Evolutionary conservation across 768 basidiomycete species (phyloP).

Genomic region (Boletus barrowsii): DNA sequence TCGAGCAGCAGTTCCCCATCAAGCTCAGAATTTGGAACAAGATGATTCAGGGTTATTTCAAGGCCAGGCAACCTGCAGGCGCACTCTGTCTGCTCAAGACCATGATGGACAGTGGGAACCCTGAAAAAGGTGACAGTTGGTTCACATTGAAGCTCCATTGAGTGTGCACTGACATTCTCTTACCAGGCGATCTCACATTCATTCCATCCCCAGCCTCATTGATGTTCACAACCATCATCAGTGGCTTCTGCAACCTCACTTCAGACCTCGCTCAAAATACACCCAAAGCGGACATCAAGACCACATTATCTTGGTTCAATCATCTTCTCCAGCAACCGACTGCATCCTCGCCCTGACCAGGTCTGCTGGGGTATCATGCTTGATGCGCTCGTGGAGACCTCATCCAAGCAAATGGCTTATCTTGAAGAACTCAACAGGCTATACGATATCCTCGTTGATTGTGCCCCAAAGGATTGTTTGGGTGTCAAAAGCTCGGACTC

Average conservation of each 20-base stretch:
- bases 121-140: conserved; percentile 12
- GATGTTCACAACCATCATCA: conserved; percentile 63
- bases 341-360: conserved; percentile 44
- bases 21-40: conserved; percentile 63
- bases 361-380: conserved; percentile 61
- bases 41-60: conserved; percentile 77
- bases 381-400: conserved; percentile 45
- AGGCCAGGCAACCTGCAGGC: conserved; percentile 54
- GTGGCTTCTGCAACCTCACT: conserved; percentile 58
- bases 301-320: conserved; percentile 71
- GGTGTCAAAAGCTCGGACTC: conserved; percentile 38
- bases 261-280: not conserved
- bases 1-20: conserved; percentile 24
- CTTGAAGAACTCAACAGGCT: conserved; percentile 55
- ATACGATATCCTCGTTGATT: conserved; percentile 39
- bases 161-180: not conserved
- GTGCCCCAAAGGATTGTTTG: conserved; percentile 36
- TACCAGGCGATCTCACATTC: conserved; percentile 29
- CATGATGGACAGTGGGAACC: conserved; percentile 55
- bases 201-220: conserved; percentile 57
- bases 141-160: not conserved
- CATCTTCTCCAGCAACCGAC: conserved; percentile 49
- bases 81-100: conserved; percentile 64
- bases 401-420: conserved; percentile 33
- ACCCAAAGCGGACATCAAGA: conserved; percentile 46